Conservation (phyloP, 192 early-diverging fungal genomes). For the Funneliformis mosseae region DNA sequence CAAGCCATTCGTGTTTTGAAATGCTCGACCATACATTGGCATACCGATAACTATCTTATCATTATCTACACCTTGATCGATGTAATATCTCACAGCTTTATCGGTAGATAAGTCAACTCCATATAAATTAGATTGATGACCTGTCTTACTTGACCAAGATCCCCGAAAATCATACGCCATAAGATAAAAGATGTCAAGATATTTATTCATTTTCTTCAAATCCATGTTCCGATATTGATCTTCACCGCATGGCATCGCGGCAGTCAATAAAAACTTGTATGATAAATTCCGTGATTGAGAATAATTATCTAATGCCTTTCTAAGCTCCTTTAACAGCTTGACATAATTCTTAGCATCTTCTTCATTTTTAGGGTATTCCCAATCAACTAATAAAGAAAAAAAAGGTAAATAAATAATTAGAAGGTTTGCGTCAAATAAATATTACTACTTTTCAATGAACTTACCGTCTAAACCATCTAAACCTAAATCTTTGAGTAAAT, state of each 20-base stretch:
- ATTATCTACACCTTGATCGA: conserved; percentile 73
- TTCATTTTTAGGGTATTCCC: conserved; percentile 77
- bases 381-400: conserved; percentile 50
- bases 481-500: conserved; percentile 51
- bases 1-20: conserved; percentile 79
- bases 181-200: conserved; percentile 80
- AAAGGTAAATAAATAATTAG: not conserved
- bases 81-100: conserved; percentile 73
- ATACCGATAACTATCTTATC: conserved; percentile 88
- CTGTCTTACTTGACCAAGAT: conserved; percentile 64
- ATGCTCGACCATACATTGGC: conserved; percentile 92
- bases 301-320: conserved; percentile 64
- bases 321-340: conserved; percentile 70
- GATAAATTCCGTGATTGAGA: conserved; percentile 40
- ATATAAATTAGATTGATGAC: conserved; percentile 89
- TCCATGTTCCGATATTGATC: conserved; percentile 63
- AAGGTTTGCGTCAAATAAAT: not conserved
- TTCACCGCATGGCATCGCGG: conserved; percentile 68
- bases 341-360: conserved; percentile 84
- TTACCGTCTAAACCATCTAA: conserved; percentile 60
- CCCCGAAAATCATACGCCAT: conserved; percentile 90
- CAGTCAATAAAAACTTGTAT: conserved; percentile 61
- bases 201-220: conserved; percentile 62
- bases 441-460: conserved; percentile 10
- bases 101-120: conserved; percentile 62